Base-by-base conservation (phyloP, 2,329 filamentous ascomycete species). In the Fusarium penzigii region DNA sequence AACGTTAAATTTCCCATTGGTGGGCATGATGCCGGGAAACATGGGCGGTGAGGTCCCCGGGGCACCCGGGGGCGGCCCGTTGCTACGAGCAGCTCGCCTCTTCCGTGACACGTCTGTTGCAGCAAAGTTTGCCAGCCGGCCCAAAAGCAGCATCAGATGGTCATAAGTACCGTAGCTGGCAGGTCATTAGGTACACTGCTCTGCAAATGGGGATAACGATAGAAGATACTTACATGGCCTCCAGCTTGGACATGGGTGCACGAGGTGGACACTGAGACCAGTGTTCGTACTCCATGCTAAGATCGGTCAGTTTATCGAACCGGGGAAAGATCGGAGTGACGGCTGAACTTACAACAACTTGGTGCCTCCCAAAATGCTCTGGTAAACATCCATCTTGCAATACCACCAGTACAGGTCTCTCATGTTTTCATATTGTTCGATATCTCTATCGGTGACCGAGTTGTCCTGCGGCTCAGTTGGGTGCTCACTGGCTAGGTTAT, bases 341-440 rank as follows among this genome's bases (percentile, higher is more conserved):
- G 32, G 12, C 13, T 16, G 6, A 20, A 81, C 91, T 80, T 77
- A 96, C 91, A 97, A 87, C 43, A 95, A 77, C 56, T 82, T 82
- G 40, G 93, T 92, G 9, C 91, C 93, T 60, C 92, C 94, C 20
- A 97, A 76, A 55, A 97, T 84, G 67, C 90, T 92, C 69, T 97
- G 93, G 62, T 93, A 95, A 9, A 89, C 85, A 69, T 97, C 94
- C 77, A 97, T 94, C 71, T 96, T 96, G 63, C 84, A 87, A 68
- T 92, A 97, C 89, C 92, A 97, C 92, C 93, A 99, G 67, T 89
- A 95, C 6, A 97, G 74, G 71, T 97, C 94, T 58, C 89, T 85
- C 39, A 94, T 78, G 14, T 89, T 87, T 64, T 94, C 89, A 65
- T 89, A 96, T 39, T 83, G 86, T 56, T 90, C 86, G 44, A 96